Conservation (phyloP, 1,284 basidiomycete genomes). For the Leccinum angustisporum region DNA sequence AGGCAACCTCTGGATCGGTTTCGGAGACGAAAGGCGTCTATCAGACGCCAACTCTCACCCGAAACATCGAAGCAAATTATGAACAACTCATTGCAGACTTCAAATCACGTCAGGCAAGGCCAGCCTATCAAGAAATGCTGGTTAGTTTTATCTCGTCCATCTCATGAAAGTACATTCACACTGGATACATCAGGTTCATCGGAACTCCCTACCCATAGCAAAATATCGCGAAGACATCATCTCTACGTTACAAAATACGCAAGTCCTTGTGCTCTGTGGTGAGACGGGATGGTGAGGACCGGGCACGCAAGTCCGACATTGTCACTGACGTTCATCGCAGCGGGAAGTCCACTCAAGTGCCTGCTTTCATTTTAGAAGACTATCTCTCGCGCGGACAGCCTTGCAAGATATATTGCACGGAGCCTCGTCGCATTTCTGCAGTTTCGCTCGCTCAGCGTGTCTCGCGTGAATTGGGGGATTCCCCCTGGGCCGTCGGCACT, state of each 20-base stretch:
- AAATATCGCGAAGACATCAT: slow-evolving; percentile 79
- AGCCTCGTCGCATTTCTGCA: slow-evolving; percentile 95
- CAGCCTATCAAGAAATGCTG: slow-evolving; percentile 85
- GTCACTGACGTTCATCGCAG: slow-evolving; percentile 41
- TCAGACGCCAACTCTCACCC: slow-evolving; percentile 15
- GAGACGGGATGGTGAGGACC: slow-evolving; percentile 88
- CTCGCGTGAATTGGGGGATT: slow-evolving; percentile 90
- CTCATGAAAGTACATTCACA: slow-evolving; percentile 1
- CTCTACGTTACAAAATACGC: slow-evolving; percentile 70
- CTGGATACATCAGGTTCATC: slow-evolving; percentile 49
- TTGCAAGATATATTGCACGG: slow-evolving; percentile 95
- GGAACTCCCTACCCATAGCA: slow-evolving; percentile 86
- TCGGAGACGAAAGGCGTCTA: slow-evolving; percentile 20
- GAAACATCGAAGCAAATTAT: slow-evolving; percentile 33
- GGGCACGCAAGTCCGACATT: not conserved
- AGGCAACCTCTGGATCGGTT: slow-evolving; percentile 32
- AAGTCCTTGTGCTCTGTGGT: slow-evolving; percentile 91
- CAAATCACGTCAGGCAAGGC: slow-evolving; percentile 55
- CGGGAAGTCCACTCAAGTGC: slow-evolving; percentile 98
- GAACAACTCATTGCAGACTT: slow-evolving; percentile 63
- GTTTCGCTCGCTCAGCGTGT: slow-evolving; percentile 97
- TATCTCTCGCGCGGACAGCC: slow-evolving; percentile 78
- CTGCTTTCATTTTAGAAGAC: slow-evolving; percentile 92
- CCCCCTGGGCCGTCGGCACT: slow-evolving; percentile 79
- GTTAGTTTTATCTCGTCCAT: slow-evolving; percentile 43